Conservation (phyloP, 1,284 basidiomycete genomes). For the Leucoagaricus sp. region DNA sequence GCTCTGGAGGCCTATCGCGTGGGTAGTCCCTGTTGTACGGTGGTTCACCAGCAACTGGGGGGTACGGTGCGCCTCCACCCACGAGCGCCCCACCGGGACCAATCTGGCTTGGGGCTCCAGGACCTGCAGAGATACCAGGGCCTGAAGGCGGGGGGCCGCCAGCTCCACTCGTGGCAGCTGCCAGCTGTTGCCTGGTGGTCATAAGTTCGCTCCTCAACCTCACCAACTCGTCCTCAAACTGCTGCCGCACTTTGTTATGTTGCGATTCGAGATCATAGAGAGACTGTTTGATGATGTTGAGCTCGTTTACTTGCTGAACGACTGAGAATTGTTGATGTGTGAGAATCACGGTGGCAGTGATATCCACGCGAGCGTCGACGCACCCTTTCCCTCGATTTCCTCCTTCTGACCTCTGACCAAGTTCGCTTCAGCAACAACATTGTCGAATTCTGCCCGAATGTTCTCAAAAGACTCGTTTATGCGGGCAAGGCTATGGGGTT, state of each 20-base stretch:
- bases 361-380: slow-evolving; percentile 23
- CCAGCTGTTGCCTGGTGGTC: slow-evolving; percentile 18
- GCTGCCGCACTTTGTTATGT: slow-evolving; percentile 43
- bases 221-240: slow-evolving; percentile 46
- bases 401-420: slow-evolving; percentile 76
- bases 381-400: slow-evolving; percentile 84
- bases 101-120: slow-evolving; percentile 19
- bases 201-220: slow-evolving; percentile 22
- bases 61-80: slow-evolving; percentile 19
- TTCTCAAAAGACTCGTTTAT: slow-evolving; percentile 79
- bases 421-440: slow-evolving; percentile 67
- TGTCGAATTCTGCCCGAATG: slow-evolving; percentile 83
- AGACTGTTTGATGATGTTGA: slow-evolving; percentile 47
- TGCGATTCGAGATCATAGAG: slow-evolving; percentile 48
- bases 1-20: slow-evolving; percentile 15
- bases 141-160: slow-evolving; percentile 9
- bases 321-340: slow-evolving; percentile 8
- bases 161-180: slow-evolving; percentile 16
- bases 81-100: slow-evolving; percentile 18
- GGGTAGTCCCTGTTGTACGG: slow-evolving; percentile 18
- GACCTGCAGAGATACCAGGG: slow-evolving; percentile 16
- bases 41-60: slow-evolving; percentile 20
- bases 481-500: slow-evolving; percentile 33
- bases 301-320: slow-evolving; percentile 40
- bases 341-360: background rate